Base-by-base conservation (phyloP, 148 eudicot species). In the Cornus suecica region DNA sequence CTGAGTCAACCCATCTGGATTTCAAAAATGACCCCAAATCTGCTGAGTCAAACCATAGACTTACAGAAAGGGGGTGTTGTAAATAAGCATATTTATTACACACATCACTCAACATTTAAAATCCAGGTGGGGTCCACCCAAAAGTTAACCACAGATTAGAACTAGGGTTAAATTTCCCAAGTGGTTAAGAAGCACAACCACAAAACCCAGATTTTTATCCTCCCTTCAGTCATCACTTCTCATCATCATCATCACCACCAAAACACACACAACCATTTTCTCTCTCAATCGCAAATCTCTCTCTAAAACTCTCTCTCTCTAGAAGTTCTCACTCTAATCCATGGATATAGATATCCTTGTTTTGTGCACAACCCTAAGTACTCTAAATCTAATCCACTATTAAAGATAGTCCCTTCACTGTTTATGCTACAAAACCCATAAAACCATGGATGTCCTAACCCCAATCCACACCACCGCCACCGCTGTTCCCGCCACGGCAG, bases 391-490 rank as follows among this genome's bases (percentile, higher is more conserved):
- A 20, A 20, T n/a, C 32, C 52, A 45, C 13, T 3, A 25, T 71
- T 48, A 56, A 71, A 23, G 76, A 22, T 30, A 20, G 0, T n/a
- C 20, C 9, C 64, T 32, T 20, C 13, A 1, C 18, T 13, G 4
- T 32, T 29, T 26, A 18, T 72, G 42, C 32, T 68, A 28, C 61
- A 54, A n/a, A n/a, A n/a, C n/a, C n/a, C n/a, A n/a, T n/a, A n/a
- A n/a, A n/a, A 29, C 65, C 63, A 87, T 82, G 86, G 89, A 89
- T 25, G 31, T 77, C 27, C 64, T 72, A 18, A 5, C 66, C 45
- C 23, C 32, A 52, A 15, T 23, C 58, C 63, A 52, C 37, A 52
- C 41, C 5, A 58, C 64, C 48, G 20, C 25, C 65, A 65, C 80
- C 52, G 18, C 70, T 20, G 9, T 61, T 42, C 11, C 80, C 2